Evolutionary conservation across 78 protist species (phyloP).

Genomic region (Protostelium mycophagum): DNA sequence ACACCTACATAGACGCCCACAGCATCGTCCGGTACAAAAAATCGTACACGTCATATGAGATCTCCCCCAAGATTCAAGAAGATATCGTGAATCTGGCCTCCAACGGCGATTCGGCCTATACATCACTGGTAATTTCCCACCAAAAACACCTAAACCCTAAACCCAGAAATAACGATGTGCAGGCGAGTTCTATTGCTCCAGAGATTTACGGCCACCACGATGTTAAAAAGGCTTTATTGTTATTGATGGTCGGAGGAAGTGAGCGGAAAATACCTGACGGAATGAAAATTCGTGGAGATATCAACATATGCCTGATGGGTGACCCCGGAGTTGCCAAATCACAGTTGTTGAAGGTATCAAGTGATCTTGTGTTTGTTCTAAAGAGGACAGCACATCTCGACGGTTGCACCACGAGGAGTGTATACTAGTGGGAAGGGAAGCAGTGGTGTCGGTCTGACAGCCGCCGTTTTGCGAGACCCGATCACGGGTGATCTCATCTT

Average conservation of each 20-base stretch:
- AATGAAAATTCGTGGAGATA: slow-evolving; percentile 96
- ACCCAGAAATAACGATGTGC: slow-evolving; percentile 45
- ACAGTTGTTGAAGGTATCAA: slow-evolving; percentile 86
- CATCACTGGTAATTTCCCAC: neutral
- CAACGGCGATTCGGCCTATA: neutral
- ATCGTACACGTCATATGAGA: slow-evolving; percentile 24
- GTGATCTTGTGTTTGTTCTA: slow-evolving; percentile 45
- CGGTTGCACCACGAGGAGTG: slow-evolving; percentile 76
- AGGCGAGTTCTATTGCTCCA: slow-evolving; percentile 95
- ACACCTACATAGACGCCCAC: slow-evolving; percentile 84
- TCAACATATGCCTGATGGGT: slow-evolving; percentile 97
- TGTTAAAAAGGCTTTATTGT: slow-evolving; percentile 97
- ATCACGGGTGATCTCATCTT: slow-evolving; percentile 88
- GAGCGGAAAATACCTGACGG: slow-evolving; percentile 79
- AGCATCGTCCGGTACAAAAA: slow-evolving; percentile 67
- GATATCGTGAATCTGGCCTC: neutral
- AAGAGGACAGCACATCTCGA: slow-evolving; percentile 27
- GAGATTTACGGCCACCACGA: slow-evolving; percentile 97
- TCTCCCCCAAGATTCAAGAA: neutral
- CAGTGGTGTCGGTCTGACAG: slow-evolving; percentile 99
- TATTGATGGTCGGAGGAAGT: slow-evolving; percentile 90
- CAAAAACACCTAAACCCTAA: too few species aligned
- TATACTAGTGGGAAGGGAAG: slow-evolving; percentile 97
- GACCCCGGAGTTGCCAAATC: slow-evolving; percentile 99
- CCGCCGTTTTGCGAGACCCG: slow-evolving; percentile 86